phyloP scores from a whole-genome alignment of 2,329 filamentous ascomycete species.

The Neopestalotiopsis sp. region DNA sequence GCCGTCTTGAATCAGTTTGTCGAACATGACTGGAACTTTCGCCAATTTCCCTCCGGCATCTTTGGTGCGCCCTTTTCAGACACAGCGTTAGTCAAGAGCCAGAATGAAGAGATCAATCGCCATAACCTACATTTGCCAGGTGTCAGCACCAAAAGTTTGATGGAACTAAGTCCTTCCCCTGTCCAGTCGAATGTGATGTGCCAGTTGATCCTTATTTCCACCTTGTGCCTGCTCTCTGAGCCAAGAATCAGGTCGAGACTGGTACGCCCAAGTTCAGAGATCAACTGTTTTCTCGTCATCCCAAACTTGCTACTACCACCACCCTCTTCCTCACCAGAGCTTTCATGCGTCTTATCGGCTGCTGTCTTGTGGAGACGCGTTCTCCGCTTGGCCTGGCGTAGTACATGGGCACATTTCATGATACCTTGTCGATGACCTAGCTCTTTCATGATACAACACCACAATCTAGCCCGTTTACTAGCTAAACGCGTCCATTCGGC shows the following conservation, averaged over 20 bases:
- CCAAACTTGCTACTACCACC: conserved; percentile 23
- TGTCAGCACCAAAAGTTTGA: conserved; percentile 59
- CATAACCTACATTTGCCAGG: conserved; percentile 66
- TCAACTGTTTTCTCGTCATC: conserved; percentile 49
- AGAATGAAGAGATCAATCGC: no score
- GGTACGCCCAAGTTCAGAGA: conserved; percentile 59
- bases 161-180: conserved; percentile 67
- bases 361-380: conserved; percentile 22
- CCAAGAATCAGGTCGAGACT: conserved; percentile 50
- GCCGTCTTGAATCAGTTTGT: conserved; percentile 59
- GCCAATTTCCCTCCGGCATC: conserved; percentile 62
- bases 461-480: conserved; percentile 64
- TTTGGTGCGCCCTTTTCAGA: conserved; percentile 58
- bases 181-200: conserved; percentile 73
- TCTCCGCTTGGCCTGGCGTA: conserved; percentile 31
- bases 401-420: conserved; percentile 33
- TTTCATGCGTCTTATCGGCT: conserved; percentile 17
- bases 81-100: background rate
- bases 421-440: conserved; percentile 44
- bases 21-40: conserved; percentile 65
- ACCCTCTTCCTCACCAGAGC: conserved; percentile 27
- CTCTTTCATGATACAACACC: conserved; percentile 58
- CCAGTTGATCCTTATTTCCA: conserved; percentile 63
- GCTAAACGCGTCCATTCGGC: conserved; percentile 70
- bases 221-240: conserved; percentile 21